Evolutionary conservation across 2,329 filamentous ascomycete genomes (phyloP), one percentile per base, ranked within the genome.

Genomic region (Phaeoacremonium minimum): DNA sequence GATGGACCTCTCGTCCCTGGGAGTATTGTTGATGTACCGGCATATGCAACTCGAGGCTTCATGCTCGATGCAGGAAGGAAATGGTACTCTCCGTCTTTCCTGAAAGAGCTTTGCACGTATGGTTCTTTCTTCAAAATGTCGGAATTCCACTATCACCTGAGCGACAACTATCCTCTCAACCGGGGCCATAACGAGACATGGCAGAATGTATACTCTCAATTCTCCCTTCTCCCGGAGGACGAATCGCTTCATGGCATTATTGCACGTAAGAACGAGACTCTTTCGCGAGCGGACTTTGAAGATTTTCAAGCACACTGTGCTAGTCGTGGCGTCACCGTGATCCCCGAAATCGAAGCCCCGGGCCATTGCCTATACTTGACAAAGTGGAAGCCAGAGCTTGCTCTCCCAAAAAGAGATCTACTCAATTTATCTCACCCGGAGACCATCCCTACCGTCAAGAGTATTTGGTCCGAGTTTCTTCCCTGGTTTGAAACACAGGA

Each of bases 401-500:
- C 33, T 9, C 15, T 35, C 26, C 8, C 22, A 7, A 35, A 35
- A 18, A 35, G 30, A 46, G 37, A 40, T 18, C 18, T 37, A 18
- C 29, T 33, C 7, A 53, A 54, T 35, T 31, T 53, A 8, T 47
- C 48, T 0, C 63, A 76, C 42, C 71, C 72, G 0, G 69, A 73
- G 6, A 72, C 71, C 0, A 62, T 75, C n/a, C 67, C 72, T 0
- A 62, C 64, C 0, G 60, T 77, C 40, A 59, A 76, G 46, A 53
- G 57, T 1, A 71, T 76, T 36, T 77, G 73, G 71, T 50, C 55
- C 9, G 66, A 68, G 9, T 75, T 75, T 32, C 49, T 76, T 8
- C 71, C 71, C 2, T 76, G 71, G 71, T 75, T 77, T 35, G 61
- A 74, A 18, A 67, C 58, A 5, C 77, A 75, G 44, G 66, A 70